Conservation (phyloP, 2,329 filamentous ascomycete genomes). For the Talaromyces sp. region DNA sequence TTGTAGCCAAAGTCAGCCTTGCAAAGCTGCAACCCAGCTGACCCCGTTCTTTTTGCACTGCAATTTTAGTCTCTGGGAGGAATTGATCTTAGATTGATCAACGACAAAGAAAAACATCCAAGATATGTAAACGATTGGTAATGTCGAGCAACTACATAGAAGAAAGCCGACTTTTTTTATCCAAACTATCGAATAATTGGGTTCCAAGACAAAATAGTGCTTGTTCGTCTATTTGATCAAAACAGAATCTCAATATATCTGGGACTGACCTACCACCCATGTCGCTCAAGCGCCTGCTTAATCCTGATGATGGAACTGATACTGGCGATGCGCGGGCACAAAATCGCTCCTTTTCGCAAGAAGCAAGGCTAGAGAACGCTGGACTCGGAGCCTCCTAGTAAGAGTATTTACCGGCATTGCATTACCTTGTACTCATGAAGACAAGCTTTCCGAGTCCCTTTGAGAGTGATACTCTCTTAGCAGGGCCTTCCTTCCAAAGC, state of each 20-base stretch:
- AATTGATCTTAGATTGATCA: background rate
- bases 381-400: background rate
- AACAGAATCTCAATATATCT: background rate
- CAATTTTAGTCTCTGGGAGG: background rate
- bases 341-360: background rate
- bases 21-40: background rate
- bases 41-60: background rate
- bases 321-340: background rate
- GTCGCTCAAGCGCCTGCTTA: constrained; percentile 13
- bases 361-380: background rate
- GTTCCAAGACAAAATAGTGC: background rate
- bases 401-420: background rate
- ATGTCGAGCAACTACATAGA: background rate
- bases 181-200: background rate
- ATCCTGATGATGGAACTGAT: constrained; percentile 3
- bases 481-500: background rate
- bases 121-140: background rate
- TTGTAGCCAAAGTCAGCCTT: background rate
- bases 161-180: background rate
- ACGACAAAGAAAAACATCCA: background rate
- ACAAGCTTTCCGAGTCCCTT: background rate
- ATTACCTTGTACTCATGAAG: background rate
- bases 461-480: background rate
- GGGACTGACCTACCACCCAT: background rate
- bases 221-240: background rate